Percentiles rank a stretch among this genome's conserved stretches.
These are phyloP conservation scores for Citrullus amarus DNA, from an alignment of 306 rosid species.

Conservation along the genomic window DNA sequence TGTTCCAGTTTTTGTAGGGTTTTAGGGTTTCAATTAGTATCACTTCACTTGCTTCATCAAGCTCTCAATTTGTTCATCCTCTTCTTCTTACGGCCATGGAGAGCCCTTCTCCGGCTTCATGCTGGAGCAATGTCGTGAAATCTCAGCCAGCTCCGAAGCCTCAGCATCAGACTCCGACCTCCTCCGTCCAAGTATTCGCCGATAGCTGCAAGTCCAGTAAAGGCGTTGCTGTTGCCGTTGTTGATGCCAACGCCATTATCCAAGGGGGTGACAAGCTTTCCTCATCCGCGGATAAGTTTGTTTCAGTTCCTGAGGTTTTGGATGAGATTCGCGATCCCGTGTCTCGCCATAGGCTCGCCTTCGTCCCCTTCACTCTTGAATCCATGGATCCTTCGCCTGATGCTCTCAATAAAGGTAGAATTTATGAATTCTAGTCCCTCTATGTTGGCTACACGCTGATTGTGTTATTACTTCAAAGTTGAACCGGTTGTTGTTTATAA, in stretches of 20 bases:
- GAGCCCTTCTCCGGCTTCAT: conserved; percentile 5
- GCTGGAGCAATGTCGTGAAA: conserved; percentile 69
- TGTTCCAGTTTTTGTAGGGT: neutral
- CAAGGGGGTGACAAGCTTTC: conserved; percentile 55
- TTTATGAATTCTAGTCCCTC: conserved; percentile 4
- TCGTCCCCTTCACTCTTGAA: conserved; percentile 54
- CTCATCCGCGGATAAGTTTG: conserved; percentile 56
- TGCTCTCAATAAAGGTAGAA: conserved; percentile 54
- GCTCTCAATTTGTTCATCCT: neutral
- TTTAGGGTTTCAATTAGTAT: neutral
- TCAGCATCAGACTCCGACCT: conserved; percentile 14
- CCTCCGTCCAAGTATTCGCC: conserved; percentile 22
- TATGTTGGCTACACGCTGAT: neutral
- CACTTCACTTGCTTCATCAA: neutral
- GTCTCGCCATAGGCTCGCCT: conserved; percentile 77
- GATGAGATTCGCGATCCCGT: conserved; percentile 80
- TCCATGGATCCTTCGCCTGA: conserved; percentile 79
- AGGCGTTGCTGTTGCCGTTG: conserved; percentile 57
- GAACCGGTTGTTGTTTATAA: neutral
- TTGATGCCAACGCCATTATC: conserved; percentile 79
- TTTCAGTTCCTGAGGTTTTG: conserved; percentile 61
- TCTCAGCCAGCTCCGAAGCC: conserved; percentile 29
- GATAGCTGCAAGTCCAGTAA: conserved; percentile 44
- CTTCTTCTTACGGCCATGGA: neutral
- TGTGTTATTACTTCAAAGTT: neutral